Evolutionary conservation across 345 rosid genomes (phyloP).

Genomic region (Bruguiera gymnorhiza): DNA sequence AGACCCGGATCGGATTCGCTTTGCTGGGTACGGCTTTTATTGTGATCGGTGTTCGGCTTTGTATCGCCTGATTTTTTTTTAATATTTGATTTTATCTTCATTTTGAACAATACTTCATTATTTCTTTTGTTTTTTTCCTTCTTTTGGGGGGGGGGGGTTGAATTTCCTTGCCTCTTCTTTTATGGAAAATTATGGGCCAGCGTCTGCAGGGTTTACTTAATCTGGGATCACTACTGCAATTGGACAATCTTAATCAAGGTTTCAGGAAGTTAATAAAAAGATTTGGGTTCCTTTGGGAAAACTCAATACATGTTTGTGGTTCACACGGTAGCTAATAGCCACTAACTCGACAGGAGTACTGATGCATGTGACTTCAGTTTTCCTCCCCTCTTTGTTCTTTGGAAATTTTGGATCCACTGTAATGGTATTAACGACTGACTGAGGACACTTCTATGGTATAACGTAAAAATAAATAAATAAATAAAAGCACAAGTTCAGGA

Average conservation of each 20-base stretch:
- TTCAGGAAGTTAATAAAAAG: not conserved
- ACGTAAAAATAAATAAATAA: not conserved
- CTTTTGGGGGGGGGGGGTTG: no score
- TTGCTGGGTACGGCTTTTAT: constrained; percentile 63
- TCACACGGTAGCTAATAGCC: not conserved
- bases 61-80: constrained; percentile 33
- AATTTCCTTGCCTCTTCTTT: not conserved
- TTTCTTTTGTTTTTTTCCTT: not conserved
- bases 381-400: not conserved
- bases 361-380: not conserved
- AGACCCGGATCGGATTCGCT: constrained; percentile 53
- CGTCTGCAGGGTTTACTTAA: not conserved
- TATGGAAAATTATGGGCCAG: not conserved
- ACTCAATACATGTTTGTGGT: no score
- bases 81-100: not conserved
- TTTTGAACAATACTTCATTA: not conserved
- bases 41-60: constrained; percentile 76
- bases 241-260: not conserved
- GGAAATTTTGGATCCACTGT: not conserved
- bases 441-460: not conserved
- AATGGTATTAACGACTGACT: not conserved
- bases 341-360: not conserved
- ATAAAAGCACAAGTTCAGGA: constrained; percentile 40
- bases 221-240: not conserved
- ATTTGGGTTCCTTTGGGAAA: no score